phyloP scores from a whole-genome alignment of 148 eudicot genomes.

The Bassia scoparia region DNA sequence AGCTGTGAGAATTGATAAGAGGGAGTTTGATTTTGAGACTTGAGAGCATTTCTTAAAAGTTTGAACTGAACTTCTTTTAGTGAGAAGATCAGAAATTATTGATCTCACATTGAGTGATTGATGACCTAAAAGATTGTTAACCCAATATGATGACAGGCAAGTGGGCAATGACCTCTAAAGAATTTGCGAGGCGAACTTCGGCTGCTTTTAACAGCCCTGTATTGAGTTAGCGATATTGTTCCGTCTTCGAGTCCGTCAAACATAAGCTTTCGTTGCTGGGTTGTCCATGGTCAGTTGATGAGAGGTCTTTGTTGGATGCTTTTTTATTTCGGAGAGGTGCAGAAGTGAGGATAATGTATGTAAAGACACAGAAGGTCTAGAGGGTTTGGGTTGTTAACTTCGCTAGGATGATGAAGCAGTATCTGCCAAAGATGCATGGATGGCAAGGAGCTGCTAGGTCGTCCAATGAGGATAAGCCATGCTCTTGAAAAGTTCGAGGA shows the following conservation, averaged over 20 bases:
- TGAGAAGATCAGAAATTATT: neutral
- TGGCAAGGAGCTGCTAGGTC: slow-evolving; percentile 79
- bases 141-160: slow-evolving; percentile 25
- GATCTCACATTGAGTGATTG: neutral
- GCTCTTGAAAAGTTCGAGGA: slow-evolving; percentile 73
- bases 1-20: neutral
- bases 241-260: slow-evolving; percentile 30
- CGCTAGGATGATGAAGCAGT: slow-evolving; percentile 55
- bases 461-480: slow-evolving; percentile 67
- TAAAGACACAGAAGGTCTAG: slow-evolving; percentile 71
- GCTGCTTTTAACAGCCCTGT: slow-evolving; percentile 23
- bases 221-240: slow-evolving; percentile 31
- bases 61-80: neutral
- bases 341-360: slow-evolving; percentile 83
- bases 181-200: slow-evolving; percentile 33
- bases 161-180: slow-evolving; percentile 30
- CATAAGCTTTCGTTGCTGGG: slow-evolving; percentile 68
- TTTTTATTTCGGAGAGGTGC: slow-evolving; percentile 73
- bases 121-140: slow-evolving; percentile 1
- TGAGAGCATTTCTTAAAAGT: neutral
- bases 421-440: slow-evolving; percentile 83
- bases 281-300: slow-evolving; percentile 80
- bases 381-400: slow-evolving; percentile 84
- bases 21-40: neutral
- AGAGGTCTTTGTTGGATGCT: slow-evolving; percentile 61